phyloP scores from a whole-genome alignment of 2,329 filamentous ascomycete genomes.

The Fusarium coicis region DNA sequence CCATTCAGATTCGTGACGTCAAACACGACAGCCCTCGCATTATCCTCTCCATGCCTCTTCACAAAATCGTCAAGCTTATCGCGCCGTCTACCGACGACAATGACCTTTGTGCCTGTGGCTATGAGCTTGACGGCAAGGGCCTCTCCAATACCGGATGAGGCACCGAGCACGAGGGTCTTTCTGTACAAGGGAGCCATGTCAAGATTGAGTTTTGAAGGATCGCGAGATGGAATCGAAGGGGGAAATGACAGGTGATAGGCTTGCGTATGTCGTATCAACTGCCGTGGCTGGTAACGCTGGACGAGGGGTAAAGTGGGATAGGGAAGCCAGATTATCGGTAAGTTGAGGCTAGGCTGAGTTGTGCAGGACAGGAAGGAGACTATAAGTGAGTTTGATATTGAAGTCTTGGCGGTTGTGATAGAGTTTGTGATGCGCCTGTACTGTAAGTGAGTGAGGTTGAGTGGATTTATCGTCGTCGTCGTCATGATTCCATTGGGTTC shows the following conservation, averaged over 20 bases:
- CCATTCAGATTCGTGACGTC: constrained; percentile 58
- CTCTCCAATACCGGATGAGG: constrained; percentile 45
- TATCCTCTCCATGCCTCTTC: constrained; percentile 52
- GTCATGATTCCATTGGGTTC: background rate
- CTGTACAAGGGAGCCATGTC: constrained; percentile 42
- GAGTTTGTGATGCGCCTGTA: background rate
- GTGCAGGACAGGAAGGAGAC: background rate
- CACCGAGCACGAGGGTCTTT: constrained; percentile 56
- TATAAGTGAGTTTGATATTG: background rate
- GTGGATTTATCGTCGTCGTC: background rate
- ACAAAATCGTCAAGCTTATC: constrained; percentile 62
- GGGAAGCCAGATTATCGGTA: background rate
- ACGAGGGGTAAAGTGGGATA: constrained; percentile 14
- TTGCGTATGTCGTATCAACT: background rate
- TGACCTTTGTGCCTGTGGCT: constrained; percentile 55
- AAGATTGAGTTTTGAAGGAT: constrained; percentile 13
- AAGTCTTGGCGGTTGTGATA: background rate
- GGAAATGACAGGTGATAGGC: background rate
- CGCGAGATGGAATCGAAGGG: background rate
- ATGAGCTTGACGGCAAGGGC: constrained; percentile 54
- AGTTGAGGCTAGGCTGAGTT: background rate
- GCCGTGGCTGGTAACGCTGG: background rate
- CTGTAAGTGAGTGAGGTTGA: background rate
- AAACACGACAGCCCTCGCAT: constrained; percentile 50
- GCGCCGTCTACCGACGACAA: constrained; percentile 59